Percentiles rank a stretch among this genome's conserved stretches.
Conservation (phyloP, 208 protist species). For the Acanthamoeba healyi region DNA sequence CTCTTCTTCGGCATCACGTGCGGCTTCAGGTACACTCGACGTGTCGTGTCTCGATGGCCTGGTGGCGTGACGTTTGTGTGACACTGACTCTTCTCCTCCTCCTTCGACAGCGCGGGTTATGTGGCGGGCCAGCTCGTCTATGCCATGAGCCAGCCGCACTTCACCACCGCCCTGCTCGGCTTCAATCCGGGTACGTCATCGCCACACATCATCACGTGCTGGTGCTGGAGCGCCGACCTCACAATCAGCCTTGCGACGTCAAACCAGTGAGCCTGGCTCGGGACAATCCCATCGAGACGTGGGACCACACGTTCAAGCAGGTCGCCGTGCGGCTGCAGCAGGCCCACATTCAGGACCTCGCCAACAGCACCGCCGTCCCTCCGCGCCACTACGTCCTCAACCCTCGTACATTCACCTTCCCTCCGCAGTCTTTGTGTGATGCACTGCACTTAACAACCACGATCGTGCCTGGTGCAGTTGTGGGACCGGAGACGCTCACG, state of each 20-base stretch:
- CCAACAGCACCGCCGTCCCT: background rate
- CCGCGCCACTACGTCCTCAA: conserved; percentile 55
- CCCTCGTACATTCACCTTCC: background rate
- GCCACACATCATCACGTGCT: too few species aligned
- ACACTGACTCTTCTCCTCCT: background rate
- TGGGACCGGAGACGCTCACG: conserved; percentile 49
- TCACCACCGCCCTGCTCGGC: conserved; percentile 37
- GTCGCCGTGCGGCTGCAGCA: conserved; percentile 40
- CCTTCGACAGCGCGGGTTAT: conserved; percentile 26
- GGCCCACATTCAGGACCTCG: background rate
- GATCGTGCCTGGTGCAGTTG: background rate
- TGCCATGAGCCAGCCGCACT: conserved; percentile 36
- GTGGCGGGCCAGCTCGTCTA: conserved; percentile 64
- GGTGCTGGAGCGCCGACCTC: too few species aligned
- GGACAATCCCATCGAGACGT: conserved; percentile 52
- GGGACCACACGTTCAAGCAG: conserved; percentile 46
- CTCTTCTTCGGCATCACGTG: conserved; percentile 66
- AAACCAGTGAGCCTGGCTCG: conserved; percentile 14
- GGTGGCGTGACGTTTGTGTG: background rate
- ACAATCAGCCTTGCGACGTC: too few species aligned
- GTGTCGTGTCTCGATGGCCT: background rate
- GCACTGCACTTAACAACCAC: too few species aligned
- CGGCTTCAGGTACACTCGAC: conserved; percentile 16
- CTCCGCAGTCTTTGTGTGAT: too few species aligned
- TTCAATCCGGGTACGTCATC: conserved; percentile 6